Percentiles rank a stretch among this genome's conserved stretches.
phyloP scores from a whole-genome alignment of 2,329 filamentous ascomycete genomes.

The Fusarium penzigii region DNA sequence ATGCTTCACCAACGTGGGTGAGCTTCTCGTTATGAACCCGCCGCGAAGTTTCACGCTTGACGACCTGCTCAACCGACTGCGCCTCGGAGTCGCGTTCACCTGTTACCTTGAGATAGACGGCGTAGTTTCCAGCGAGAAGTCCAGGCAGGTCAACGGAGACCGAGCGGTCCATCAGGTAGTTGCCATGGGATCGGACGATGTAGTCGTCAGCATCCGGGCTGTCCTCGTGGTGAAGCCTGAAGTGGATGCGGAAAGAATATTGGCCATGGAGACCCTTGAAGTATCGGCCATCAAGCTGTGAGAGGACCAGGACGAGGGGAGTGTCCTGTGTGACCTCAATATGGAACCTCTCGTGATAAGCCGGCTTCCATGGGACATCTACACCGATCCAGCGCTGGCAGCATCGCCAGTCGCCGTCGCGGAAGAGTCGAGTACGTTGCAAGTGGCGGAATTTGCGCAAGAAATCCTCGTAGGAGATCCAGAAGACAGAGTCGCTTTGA shows the following conservation, averaged over 20 bases:
- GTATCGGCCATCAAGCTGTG: slow-evolving; percentile 63
- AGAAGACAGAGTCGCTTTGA: slow-evolving; percentile 39
- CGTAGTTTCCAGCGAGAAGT: slow-evolving; percentile 57
- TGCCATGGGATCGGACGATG: slow-evolving; percentile 59
- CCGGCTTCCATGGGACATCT: slow-evolving; percentile 61
- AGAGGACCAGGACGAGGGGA: slow-evolving; percentile 59
- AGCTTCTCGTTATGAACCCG: slow-evolving; percentile 59
- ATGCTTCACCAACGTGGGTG: slow-evolving; percentile 57
- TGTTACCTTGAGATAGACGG: slow-evolving; percentile 57
- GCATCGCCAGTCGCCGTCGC: slow-evolving; percentile 57
- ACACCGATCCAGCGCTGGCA: slow-evolving; percentile 63
- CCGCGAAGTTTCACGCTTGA: slow-evolving; percentile 50
- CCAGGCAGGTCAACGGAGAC: slow-evolving; percentile 59
- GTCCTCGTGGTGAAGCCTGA: slow-evolving; percentile 50
- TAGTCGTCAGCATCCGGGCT: slow-evolving; percentile 57
- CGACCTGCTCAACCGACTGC: slow-evolving; percentile 56
- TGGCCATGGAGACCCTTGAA: slow-evolving; percentile 63
- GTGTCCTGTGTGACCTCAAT: slow-evolving; percentile 57
- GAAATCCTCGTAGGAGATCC: slow-evolving; percentile 62
- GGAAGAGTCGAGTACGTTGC: slow-evolving; percentile 55
- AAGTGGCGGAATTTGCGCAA: slow-evolving; percentile 60
- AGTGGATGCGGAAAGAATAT: slow-evolving; percentile 54
- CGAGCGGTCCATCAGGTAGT: slow-evolving; percentile 59
- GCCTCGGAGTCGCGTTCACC: slow-evolving; percentile 46
- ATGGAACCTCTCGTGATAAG: slow-evolving; percentile 63